Evolutionary conservation across 2,329 filamentous ascomycete species (phyloP).

Genomic region (Lasiodiplodia sp.): DNA sequence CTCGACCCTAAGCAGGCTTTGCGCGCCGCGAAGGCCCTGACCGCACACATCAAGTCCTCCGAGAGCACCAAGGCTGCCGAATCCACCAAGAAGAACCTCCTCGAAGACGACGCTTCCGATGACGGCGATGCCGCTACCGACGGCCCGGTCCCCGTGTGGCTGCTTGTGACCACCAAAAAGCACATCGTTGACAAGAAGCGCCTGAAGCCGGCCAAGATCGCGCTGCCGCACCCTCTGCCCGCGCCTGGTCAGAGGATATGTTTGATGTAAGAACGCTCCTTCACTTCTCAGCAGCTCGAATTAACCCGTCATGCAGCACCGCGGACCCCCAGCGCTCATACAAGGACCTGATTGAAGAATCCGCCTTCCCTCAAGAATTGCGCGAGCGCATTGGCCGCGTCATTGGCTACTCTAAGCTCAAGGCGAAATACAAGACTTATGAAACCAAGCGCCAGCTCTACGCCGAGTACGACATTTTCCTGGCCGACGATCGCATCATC

Average conservation of each 20-base stretch:
- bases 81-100: constrained; percentile 61
- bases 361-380: constrained; percentile 61
- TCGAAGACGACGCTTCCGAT: constrained; percentile 55
- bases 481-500: constrained; percentile 87
- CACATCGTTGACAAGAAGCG: constrained; percentile 75
- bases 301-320: constrained; percentile 60
- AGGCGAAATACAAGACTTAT: constrained; percentile 87
- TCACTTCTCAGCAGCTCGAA: neutral
- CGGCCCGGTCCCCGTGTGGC: constrained; percentile 64
- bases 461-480: constrained; percentile 88
- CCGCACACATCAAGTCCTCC: constrained; percentile 63
- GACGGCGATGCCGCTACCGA: constrained; percentile 39
- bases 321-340: constrained; percentile 83
- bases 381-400: constrained; percentile 63
- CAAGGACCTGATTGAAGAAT: constrained; percentile 83
- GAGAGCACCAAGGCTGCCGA: constrained; percentile 55
- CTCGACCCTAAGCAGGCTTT: constrained; percentile 60
- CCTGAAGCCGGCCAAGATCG: constrained; percentile 84
- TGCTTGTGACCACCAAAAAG: constrained; percentile 70
- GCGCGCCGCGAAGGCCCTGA: constrained; percentile 66
- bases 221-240: constrained; percentile 31
- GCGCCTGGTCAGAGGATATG: constrained; percentile 19
- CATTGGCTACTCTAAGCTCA: constrained; percentile 84
- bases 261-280: constrained; percentile 12
- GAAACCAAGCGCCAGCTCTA: constrained; percentile 82